Evolutionary conservation across 2,329 filamentous ascomycete genomes (phyloP).

Genomic region (Diplodia intermedia): DNA sequence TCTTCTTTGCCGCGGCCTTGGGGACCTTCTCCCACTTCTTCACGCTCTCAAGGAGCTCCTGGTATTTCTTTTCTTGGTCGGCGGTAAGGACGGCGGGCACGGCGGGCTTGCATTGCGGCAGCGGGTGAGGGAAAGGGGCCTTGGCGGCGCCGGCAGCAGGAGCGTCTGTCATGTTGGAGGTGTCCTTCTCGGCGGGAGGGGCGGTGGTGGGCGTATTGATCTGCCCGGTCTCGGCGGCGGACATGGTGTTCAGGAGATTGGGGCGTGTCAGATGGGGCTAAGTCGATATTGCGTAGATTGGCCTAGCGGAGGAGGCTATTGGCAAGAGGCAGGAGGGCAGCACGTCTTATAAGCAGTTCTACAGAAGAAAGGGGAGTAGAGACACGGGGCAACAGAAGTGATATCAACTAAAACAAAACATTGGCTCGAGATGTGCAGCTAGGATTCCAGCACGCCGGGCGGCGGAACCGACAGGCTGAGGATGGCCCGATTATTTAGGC

Average conservation of each 20-base stretch:
- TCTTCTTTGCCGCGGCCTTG: conserved; percentile 65
- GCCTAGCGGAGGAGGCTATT: conserved; percentile 17
- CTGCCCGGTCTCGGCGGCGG: conserved; percentile 32
- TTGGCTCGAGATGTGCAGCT: neutral
- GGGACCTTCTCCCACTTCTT: conserved; percentile 75
- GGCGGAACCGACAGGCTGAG: conserved; percentile 8
- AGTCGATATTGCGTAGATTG: conserved; percentile 20
- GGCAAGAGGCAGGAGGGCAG: neutral
- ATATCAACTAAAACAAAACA: conserved; percentile 7
- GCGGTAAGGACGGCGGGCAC: conserved; percentile 67
- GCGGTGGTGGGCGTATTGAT: conserved; percentile 11
- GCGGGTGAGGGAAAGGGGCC: conserved; percentile 44
- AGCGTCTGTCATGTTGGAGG: conserved; percentile 14
- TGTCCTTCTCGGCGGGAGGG: conserved; percentile 22
- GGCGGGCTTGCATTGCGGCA: conserved; percentile 63
- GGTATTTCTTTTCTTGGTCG: conserved; percentile 85
- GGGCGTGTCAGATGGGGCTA: conserved; percentile 23
- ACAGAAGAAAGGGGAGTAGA: neutral
- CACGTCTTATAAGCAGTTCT: neutral
- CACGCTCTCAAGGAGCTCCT: conserved; percentile 72
- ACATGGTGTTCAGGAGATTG: conserved; percentile 32
- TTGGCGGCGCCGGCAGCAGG: conserved; percentile 35
- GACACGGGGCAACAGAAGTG: neutral
- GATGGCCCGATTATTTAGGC: conserved; percentile 5
- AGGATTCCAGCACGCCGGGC: conserved; percentile 9